Evolutionary conservation across 148 eudicot species (phyloP), one percentile per base, ranked within the genome.

Genomic region (Rhododendron kiyosumense): DNA sequence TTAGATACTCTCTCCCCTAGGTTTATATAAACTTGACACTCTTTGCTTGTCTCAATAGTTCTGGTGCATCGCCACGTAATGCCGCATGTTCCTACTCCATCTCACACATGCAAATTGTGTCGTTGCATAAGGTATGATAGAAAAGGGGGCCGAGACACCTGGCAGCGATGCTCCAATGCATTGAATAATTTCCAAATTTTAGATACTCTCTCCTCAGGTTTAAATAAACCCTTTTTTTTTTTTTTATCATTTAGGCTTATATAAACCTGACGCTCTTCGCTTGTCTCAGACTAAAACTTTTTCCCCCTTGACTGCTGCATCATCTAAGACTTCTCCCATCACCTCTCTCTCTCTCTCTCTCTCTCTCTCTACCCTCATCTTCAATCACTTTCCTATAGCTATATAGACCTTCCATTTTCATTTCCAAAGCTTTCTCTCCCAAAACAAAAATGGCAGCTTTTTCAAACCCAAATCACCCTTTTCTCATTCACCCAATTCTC

Each of bases 381-480:
- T 26, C 76, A 51, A 82, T 83, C 85, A 7, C 85, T 65, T n/a
- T 65, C 77, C 7, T 4, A 69, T 13, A 71, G 38, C 36, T 65
- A 8, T 9, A 13, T 0, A 32, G 28, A 2, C 51, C 34, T 82
- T 83, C 63, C 54, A 63, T 43, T 83, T 65, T 14, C 85, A 67
- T 43, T 83, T 67, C 85, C 77, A 83, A 83, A 24, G 74, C 79
- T 5, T 28, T 48, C 26, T 28, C 20, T 24, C 63, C 36, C 32
- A 30, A 49, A 18, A 41, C 45, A 76, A 41, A 36, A 30, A 90
- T 90, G 92, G 88, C 89, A 82, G 89, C 92, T 22, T 77, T 52
- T 78, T 85, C 89, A 54, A 79, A 88, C 79, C 88, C 87, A 10
- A 85, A 83, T 24, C 84, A 86, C 69, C 83, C 85, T 48, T 82